phyloP scores from a whole-genome alignment of 441 rosid species.

The Gossypium laxum region DNA sequence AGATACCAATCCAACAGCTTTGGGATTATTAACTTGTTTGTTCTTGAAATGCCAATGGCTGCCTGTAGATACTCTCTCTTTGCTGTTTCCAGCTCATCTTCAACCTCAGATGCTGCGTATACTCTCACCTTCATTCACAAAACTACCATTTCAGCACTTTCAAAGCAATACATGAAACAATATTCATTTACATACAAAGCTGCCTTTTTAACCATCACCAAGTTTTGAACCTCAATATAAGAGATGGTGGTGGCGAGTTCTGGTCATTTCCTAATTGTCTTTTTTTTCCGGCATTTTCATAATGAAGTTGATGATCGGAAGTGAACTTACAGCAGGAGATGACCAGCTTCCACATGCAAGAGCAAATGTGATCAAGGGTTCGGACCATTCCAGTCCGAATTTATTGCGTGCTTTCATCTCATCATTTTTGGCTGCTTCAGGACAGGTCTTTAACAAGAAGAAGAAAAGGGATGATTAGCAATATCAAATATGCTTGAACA shows the following conservation, averaged over 20 bases:
- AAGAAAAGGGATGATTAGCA: constrained; percentile 9
- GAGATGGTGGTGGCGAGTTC: no score
- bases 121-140: constrained; percentile 46
- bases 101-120: constrained; percentile 55
- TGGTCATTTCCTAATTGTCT: no score
- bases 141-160: background rate
- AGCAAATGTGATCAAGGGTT: constrained; percentile 67
- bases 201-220: no score
- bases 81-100: constrained; percentile 60
- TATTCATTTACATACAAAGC: background rate
- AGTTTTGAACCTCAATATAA: no score
- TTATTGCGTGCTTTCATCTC: constrained; percentile 47
- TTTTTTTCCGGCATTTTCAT: background rate
- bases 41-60: constrained; percentile 50
- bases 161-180: background rate
- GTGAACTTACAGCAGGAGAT: constrained; percentile 65
- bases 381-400: constrained; percentile 67
- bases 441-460: constrained; percentile 37
- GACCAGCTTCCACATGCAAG: constrained; percentile 86
- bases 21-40: constrained; percentile 51
- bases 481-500: background rate
- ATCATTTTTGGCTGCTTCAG: constrained; percentile 53
- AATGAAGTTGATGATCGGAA: background rate
- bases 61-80: constrained; percentile 77
- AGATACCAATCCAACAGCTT: constrained; percentile 72